These are phyloP conservation scores for Tolypocladium ovalisporum DNA, from an alignment of 2,329 filamentous ascomycete species.

Conservation along the genomic window DNA sequence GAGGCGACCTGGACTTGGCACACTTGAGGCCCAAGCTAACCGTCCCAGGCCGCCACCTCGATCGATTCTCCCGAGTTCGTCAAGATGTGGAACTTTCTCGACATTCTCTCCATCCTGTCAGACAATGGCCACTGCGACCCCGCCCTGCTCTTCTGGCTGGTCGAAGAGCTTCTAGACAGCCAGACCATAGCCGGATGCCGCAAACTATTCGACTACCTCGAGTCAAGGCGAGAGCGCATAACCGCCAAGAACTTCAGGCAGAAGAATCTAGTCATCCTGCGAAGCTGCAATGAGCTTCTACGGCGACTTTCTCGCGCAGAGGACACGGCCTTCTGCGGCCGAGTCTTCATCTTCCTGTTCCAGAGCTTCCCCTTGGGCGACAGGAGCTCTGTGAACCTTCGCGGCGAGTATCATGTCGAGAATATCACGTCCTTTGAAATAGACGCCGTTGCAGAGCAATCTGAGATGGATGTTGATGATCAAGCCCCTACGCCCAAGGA, in stretches of 20 bases:
- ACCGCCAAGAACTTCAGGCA: slow-evolving; percentile 70
- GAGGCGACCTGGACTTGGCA: slow-evolving; percentile 20
- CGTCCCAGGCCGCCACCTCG: slow-evolving; percentile 53
- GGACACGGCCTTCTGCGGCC: slow-evolving; percentile 92
- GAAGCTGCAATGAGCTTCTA: slow-evolving; percentile 91
- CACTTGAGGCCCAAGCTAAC: background rate
- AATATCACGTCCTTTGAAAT: slow-evolving; percentile 78
- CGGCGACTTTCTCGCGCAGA: slow-evolving; percentile 87
- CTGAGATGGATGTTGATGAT: slow-evolving; percentile 55
- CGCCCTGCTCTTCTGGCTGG: slow-evolving; percentile 75
- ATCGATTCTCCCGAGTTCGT: slow-evolving; percentile 74
- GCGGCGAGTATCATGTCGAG: slow-evolving; percentile 91
- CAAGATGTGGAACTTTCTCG: slow-evolving; percentile 84
- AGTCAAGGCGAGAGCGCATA: slow-evolving; percentile 82
- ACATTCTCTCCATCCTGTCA: slow-evolving; percentile 79
- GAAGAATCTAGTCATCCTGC: slow-evolving; percentile 81
- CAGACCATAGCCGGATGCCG: slow-evolving; percentile 90
- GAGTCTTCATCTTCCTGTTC: slow-evolving; percentile 97
- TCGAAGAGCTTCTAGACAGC: slow-evolving; percentile 91
- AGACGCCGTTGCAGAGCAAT: slow-evolving; percentile 19
- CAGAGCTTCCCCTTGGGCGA: slow-evolving; percentile 95
- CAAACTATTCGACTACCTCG: slow-evolving; percentile 86
- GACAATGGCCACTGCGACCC: slow-evolving; percentile 71
- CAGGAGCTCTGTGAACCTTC: slow-evolving; percentile 91
- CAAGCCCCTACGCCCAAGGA: slow-evolving; percentile 25